A percentile compares a stretch with the other conserved stretches of the same genome.
Conservation (phyloP, 495 filamentous ascomycete species). For the Talaromyces stipitatus region DNA sequence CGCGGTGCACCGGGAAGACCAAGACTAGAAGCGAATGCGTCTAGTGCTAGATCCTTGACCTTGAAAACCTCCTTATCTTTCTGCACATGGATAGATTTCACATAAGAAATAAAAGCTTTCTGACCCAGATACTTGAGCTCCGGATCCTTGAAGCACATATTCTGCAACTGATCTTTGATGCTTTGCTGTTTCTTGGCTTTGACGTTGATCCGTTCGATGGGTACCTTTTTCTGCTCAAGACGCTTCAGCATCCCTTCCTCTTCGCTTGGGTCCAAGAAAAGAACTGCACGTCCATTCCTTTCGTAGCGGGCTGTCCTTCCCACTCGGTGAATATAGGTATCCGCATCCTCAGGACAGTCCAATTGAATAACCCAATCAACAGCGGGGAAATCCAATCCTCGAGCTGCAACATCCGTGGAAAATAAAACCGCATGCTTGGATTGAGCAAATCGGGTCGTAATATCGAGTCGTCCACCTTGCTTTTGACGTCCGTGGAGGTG, state of each 20-base stretch:
- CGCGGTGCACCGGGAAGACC: constrained; percentile 85
- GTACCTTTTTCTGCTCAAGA: constrained; percentile 81
- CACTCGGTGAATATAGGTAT: constrained; percentile 96
- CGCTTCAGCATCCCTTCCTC: constrained; percentile 77
- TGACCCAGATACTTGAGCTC: constrained; percentile 93
- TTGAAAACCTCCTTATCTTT: constrained; percentile 91
- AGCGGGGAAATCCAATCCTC: constrained; percentile 91
- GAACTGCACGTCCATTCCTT: constrained; percentile 72
- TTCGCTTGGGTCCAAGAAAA: constrained; percentile 89
- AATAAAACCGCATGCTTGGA: constrained; percentile 82
- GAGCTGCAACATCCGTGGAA: constrained; percentile 87
- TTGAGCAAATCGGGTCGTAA: constrained; percentile 70
- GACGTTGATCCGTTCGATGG: constrained; percentile 75
- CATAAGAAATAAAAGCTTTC: constrained; percentile 89
- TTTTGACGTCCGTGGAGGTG: constrained; percentile 95
- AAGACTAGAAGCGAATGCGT: constrained; percentile 76
- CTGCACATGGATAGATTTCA: constrained; percentile 73
- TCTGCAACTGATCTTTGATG: constrained; percentile 76
- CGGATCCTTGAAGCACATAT: constrained; percentile 90
- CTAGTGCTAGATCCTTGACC: constrained; percentile 68
- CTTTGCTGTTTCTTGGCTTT: constrained; percentile 82
- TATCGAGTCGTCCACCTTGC: constrained; percentile 77
- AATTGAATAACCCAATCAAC: constrained; percentile 97
- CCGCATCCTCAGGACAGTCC: constrained; percentile 92
- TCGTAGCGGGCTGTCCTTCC: constrained; percentile 94